Conservation (phyloP, 163 green algal species). For the Scenedesmus sp. region DNA sequence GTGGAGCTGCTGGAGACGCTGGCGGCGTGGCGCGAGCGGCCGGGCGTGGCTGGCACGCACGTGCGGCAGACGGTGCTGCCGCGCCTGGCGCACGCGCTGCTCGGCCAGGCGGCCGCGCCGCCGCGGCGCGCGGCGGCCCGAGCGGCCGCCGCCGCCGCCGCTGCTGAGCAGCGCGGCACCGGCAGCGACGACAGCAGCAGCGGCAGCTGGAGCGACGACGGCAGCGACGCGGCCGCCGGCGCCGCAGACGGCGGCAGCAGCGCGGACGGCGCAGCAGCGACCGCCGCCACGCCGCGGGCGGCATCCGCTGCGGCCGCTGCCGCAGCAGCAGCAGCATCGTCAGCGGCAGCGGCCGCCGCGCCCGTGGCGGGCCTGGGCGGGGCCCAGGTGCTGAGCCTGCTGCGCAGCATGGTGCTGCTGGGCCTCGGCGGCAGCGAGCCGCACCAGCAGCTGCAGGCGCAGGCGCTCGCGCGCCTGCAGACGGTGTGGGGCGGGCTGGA, state of each 20-base stretch:
- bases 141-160: neutral
- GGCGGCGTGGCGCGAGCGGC: conserved; percentile 10
- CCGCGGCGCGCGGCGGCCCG: neutral
- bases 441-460: neutral
- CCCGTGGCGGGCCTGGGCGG: neutral
- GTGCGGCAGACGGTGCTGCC: conserved; percentile 20
- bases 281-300: too few relatives aligned
- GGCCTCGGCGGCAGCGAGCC: too few relatives aligned
- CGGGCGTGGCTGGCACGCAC: neutral
- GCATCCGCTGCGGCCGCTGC: too few relatives aligned
- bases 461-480: conserved; percentile 5
- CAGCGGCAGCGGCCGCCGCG: too few relatives aligned
- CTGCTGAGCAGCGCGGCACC: neutral
- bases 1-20: conserved; percentile 28
- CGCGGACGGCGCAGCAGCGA: too few relatives aligned
- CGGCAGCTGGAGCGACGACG: neutral
- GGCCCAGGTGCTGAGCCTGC: conserved; percentile 11
- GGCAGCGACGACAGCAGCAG: neutral
- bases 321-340: neutral
- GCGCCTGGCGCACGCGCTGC: conserved; percentile 2
- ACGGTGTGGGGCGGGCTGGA: neutral
- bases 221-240: neutral
- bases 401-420: conserved; percentile 16
- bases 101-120: neutral
- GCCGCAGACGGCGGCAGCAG: neutral